Percentiles rank a stretch among this genome's conserved stretches.
Evolutionary conservation across 768 basidiomycete species (phyloP).

Genomic region (Kondoa malvinella): DNA sequence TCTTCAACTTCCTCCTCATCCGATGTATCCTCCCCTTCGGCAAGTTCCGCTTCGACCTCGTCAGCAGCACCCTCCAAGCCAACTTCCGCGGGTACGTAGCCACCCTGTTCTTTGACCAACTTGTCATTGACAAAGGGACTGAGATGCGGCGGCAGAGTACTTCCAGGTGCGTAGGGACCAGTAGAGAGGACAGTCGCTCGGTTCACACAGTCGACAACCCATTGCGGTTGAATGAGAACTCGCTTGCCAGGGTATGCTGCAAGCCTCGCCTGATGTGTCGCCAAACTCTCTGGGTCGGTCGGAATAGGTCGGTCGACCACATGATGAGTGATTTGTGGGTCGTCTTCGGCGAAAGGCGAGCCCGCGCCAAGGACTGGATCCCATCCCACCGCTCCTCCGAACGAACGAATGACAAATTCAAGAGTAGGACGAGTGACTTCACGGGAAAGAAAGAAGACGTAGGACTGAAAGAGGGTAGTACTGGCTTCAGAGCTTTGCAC

Average conservation of each 20-base stretch:
- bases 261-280: constrained; percentile 12
- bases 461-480: constrained; percentile 60
- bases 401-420: constrained; percentile 81
- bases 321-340: constrained; percentile 79
- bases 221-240: constrained; percentile 89
- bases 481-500: constrained; percentile 29
- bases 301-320: constrained; percentile 71
- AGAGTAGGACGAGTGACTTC: constrained; percentile 81
- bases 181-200: constrained; percentile 64
- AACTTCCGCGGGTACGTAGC: constrained; percentile 44
- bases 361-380: constrained; percentile 55
- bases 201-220: constrained; percentile 94
- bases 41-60: constrained; percentile 30
- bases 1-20: constrained; percentile 25
- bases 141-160: constrained; percentile 75
- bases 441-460: constrained; percentile 81
- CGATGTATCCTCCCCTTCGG: constrained; percentile 26
- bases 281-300: constrained; percentile 21
- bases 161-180: constrained; percentile 69
- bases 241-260: constrained; percentile 41
- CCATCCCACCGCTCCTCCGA: constrained; percentile 87
- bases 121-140: constrained; percentile 79
- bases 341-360: constrained; percentile 54
- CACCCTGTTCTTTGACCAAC: constrained; percentile 29
- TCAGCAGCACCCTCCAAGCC: constrained; percentile 25